phyloP scores from a whole-genome alignment of 2,329 filamentous ascomycete species.

The Nemania sp. region DNA sequence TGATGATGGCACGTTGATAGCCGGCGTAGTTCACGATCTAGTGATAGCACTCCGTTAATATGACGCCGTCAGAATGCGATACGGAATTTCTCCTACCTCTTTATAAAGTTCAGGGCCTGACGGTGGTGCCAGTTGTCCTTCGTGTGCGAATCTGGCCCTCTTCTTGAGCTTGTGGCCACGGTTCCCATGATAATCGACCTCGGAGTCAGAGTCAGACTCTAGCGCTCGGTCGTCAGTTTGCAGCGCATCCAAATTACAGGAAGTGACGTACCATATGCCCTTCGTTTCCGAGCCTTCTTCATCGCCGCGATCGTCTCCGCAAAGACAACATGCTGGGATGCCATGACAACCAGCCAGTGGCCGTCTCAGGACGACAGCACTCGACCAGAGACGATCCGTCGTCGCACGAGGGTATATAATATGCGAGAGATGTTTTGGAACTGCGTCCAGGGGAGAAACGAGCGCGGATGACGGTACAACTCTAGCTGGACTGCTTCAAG shows the following conservation, averaged over 20 bases:
- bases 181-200: constrained; percentile 70
- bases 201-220: constrained; percentile 80
- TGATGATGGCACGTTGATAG: constrained; percentile 71
- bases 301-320: constrained; percentile 69
- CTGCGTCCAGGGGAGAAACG: neutral
- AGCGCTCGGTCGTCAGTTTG: constrained; percentile 34
- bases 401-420: neutral
- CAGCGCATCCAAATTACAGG: neutral
- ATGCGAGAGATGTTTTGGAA: neutral
- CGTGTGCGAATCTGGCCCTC: constrained; percentile 69
- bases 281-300: constrained; percentile 68
- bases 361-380: constrained; percentile 2
- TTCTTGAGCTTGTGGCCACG: constrained; percentile 80
- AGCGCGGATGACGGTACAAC: neutral
- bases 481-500: neutral
- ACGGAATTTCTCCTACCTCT: constrained; percentile 57
- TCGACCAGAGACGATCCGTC: neutral
- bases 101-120: constrained; percentile 70
- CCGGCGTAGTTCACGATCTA: constrained; percentile 75
- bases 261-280: constrained; percentile 58
- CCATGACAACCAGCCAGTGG: constrained; percentile 26
- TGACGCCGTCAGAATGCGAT: neutral
- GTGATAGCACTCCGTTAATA: constrained; percentile 22
- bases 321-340: constrained; percentile 63
- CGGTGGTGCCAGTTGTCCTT: constrained; percentile 69